Conservation (phyloP, 176 grass and related monocot genomes). For the Lolium rigidum region DNA sequence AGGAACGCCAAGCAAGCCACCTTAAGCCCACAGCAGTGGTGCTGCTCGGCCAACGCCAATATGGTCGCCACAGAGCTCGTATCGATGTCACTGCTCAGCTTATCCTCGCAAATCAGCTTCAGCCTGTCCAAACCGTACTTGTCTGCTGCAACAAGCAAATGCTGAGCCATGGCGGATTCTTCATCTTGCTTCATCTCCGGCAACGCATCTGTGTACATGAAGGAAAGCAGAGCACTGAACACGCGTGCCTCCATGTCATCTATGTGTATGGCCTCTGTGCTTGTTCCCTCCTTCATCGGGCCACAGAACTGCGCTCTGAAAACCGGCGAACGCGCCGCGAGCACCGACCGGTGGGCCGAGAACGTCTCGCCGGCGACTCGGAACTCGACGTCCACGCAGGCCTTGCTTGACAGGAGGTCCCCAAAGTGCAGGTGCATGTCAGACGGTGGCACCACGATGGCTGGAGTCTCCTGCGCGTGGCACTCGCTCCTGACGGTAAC, state of each 20-base stretch:
- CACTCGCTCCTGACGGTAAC: not conserved
- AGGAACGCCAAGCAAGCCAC: not conserved
- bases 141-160: constrained; percentile 19
- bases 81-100: not conserved
- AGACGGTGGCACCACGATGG: constrained; percentile 9
- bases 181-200: not conserved
- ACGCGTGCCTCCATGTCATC: constrained; percentile 12
- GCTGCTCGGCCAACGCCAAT: not conserved
- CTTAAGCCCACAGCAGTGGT: constrained; percentile 9
- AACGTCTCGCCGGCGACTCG: not conserved
- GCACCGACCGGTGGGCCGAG: not conserved
- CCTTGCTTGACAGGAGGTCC: constrained; percentile 29
- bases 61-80: not conserved
- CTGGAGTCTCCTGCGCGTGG: not conserved
- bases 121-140: not conserved
- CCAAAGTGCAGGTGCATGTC: constrained; percentile 47
- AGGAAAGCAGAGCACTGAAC: constrained; percentile 30
- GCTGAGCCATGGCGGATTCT: not conserved
- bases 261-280: not conserved
- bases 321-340: not conserved
- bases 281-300: not conserved
- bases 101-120: not conserved
- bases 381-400: not conserved
- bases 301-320: not conserved
- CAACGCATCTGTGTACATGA: constrained; percentile 31